A percentile compares a stretch with the other conserved stretches of the same genome.
Evolutionary conservation across 768 basidiomycete species (phyloP).

Genomic region (Calocera cornea): DNA sequence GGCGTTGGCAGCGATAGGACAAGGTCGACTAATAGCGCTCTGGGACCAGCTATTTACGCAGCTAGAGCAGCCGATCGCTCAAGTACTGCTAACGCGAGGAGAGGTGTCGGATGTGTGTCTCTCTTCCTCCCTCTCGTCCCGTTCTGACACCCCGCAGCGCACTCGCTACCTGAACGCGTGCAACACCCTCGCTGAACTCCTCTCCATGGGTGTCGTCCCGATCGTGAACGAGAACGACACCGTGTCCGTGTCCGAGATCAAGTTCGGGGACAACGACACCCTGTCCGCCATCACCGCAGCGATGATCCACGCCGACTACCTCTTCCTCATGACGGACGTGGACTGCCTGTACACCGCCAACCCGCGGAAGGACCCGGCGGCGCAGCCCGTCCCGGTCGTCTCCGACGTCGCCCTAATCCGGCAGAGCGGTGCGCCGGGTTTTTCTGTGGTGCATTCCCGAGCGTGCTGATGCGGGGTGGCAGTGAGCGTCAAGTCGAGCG

Average conservation of each 20-base stretch:
- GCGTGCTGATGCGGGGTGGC: background rate
- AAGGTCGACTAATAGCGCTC: constrained; percentile 86
- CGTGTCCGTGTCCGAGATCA: constrained; percentile 98
- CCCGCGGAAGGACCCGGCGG: constrained; percentile 76
- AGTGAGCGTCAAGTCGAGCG: constrained; percentile 89
- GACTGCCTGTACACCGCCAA: constrained; percentile 92
- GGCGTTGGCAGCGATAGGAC: constrained; percentile 94
- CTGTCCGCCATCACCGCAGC: constrained; percentile 92
- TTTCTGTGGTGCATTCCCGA: background rate
- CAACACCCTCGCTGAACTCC: constrained; percentile 82
- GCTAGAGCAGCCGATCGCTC: constrained; percentile 88
- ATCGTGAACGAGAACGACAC: constrained; percentile 99
- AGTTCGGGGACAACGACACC: constrained; percentile 99
- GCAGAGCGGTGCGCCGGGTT: constrained; percentile 33
- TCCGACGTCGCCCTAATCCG: constrained; percentile 71
- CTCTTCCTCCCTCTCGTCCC: background rate
- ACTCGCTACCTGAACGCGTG: constrained; percentile 94
- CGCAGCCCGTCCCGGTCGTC: constrained; percentile 69
- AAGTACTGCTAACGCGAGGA: constrained; percentile 83
- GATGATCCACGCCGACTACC: constrained; percentile 95
- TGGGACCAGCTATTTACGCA: constrained; percentile 96
- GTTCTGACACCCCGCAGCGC: constrained; percentile 37
- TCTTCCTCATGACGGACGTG: constrained; percentile 93
- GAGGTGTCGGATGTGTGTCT: constrained; percentile 86
- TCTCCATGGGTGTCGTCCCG: constrained; percentile 89